phyloP scores from a whole-genome alignment of 2,329 filamentous ascomycete genomes.

The Neonectria hederae region DNA sequence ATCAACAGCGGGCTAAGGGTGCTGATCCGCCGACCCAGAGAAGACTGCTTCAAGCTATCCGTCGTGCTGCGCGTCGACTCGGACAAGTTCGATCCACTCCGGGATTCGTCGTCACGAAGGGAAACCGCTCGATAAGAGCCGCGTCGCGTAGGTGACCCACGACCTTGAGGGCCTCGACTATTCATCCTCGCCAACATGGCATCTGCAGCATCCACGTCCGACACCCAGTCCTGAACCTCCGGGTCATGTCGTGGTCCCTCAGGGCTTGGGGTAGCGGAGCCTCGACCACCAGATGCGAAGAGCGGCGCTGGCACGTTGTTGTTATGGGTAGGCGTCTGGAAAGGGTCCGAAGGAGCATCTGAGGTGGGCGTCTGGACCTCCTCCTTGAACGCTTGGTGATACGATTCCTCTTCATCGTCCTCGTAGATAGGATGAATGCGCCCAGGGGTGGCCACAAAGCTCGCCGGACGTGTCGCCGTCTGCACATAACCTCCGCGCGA shows the following conservation, averaged over 20 bases:
- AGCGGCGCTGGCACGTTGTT: constrained; percentile 31
- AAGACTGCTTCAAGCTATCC: constrained; percentile 51
- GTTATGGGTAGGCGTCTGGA: constrained; percentile 55
- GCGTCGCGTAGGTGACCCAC: constrained; percentile 52
- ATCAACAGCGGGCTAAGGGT: constrained; percentile 44
- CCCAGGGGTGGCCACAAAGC: constrained; percentile 47
- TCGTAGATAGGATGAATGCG: constrained; percentile 68
- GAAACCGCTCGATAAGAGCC: constrained; percentile 49
- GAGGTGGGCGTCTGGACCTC: constrained; percentile 49
- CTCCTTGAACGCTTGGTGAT: constrained; percentile 41
- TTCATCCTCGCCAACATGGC: constrained; percentile 59
- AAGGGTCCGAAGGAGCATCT: constrained; percentile 58
- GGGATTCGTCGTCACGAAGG: constrained; percentile 57
- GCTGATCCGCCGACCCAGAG: constrained; percentile 47
- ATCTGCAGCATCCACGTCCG: constrained; percentile 64
- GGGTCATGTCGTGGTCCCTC: constrained; percentile 55
- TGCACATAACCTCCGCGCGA: constrained; percentile 46
- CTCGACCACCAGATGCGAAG: constrained; percentile 45
- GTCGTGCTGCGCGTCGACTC: constrained; percentile 61
- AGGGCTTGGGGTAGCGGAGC: constrained; percentile 52
- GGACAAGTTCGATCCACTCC: constrained; percentile 66
- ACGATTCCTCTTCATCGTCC: constrained; percentile 62
- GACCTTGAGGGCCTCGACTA: constrained; percentile 43
- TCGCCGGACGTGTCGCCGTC: constrained; percentile 42
- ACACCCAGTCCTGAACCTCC: constrained; percentile 68